phyloP scores from a whole-genome alignment of 495 filamentous ascomycete species.

The Xylaria intraflava region DNA sequence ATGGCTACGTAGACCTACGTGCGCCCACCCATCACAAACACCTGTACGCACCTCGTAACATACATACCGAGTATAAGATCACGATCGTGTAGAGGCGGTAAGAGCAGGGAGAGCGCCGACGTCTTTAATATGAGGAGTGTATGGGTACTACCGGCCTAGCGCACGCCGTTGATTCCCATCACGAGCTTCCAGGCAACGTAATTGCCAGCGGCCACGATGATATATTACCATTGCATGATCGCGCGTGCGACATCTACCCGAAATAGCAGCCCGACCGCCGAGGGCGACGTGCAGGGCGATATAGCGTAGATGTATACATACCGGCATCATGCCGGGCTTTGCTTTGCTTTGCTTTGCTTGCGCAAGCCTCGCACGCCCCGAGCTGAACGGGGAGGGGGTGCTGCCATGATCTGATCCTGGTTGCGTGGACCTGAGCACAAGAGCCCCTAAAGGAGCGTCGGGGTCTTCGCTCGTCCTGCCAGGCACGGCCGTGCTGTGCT shows the following conservation, averaged over 20 bases:
- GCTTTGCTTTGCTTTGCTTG: too few relatives aligned
- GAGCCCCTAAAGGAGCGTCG: background rate
- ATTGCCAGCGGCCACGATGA: background rate
- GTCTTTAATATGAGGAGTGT: background rate
- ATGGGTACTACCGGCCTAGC: background rate
- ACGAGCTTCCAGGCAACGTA: too few relatives aligned
- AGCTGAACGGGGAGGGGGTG: slow-evolving; percentile 6
- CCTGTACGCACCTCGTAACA: too few relatives aligned
- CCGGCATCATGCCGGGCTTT: too few relatives aligned
- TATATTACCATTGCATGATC: background rate
- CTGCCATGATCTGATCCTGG: slow-evolving; percentile 11
- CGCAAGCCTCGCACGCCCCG: background rate
- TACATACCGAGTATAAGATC: too few relatives aligned
- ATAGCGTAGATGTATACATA: background rate
- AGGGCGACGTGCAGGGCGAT: background rate
- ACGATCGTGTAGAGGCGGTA: too few relatives aligned
- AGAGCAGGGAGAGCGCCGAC: too few relatives aligned
- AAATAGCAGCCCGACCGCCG: background rate
- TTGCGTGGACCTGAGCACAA: slow-evolving; percentile 1
- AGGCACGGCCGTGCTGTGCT: slow-evolving; percentile 4
- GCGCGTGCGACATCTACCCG: background rate
- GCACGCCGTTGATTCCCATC: background rate
- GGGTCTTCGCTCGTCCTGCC: slow-evolving; percentile 8
- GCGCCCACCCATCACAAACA: too few relatives aligned
- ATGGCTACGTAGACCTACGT: too few relatives aligned